A percentile compares a stretch with the other conserved stretches of the same genome.
phyloP scores from a whole-genome alignment of 2,329 filamentous ascomycete species.

The Furcasterigmium furcatum region DNA sequence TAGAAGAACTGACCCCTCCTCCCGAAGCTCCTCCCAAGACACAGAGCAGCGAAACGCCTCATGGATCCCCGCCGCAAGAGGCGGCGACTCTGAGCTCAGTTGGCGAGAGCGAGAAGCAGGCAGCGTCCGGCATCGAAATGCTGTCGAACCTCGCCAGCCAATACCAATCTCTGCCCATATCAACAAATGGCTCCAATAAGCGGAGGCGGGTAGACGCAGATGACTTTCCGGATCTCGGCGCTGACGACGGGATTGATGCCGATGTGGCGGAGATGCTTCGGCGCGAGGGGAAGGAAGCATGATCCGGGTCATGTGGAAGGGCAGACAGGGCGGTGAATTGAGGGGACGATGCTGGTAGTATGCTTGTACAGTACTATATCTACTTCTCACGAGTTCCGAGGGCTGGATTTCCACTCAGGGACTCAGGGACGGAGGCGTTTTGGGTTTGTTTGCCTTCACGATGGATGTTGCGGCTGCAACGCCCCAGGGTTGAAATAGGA shows the following conservation, averaged over 20 bases:
- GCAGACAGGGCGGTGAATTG: no score
- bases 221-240: conserved; percentile 52
- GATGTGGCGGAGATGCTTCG: conserved; percentile 54
- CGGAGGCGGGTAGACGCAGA: conserved; percentile 50
- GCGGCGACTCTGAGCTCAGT: not conserved
- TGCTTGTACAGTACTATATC: no score
- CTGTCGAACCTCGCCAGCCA: conserved; percentile 36
- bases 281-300: conserved; percentile 28
- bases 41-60: not conserved
- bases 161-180: conserved; percentile 46
- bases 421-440: no score
- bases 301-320: no score
- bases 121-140: conserved; percentile 33
- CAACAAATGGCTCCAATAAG: conserved; percentile 53
- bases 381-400: no score
- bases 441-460: no score
- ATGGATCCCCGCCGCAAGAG: not conserved
- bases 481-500: no score
- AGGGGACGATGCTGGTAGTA: no score
- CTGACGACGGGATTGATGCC: conserved; percentile 52
- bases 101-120: not conserved
- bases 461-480: no score
- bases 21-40: conserved; percentile 41
- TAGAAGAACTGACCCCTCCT: conserved; percentile 86
- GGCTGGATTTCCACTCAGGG: no score